Evolutionary conservation across 2,329 filamentous ascomycete species (phyloP), one percentile per base, ranked within the genome.

Genomic region (Emmonsiellopsis sp.): DNA sequence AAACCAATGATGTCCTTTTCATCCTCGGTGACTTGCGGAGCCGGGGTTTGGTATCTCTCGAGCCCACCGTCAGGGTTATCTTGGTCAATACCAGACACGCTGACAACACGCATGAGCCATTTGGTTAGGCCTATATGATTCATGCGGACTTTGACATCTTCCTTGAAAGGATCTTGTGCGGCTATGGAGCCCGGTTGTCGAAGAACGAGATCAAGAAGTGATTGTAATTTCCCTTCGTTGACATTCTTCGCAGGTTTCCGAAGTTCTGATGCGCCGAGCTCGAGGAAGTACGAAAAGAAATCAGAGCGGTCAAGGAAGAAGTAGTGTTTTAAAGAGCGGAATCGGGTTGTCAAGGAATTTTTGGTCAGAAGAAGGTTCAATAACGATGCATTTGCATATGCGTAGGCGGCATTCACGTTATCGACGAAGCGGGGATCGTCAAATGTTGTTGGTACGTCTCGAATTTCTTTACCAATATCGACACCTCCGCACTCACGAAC

Each of bases 271-370:
- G 87, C 79, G 52, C 89, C 85, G 16, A 98, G 83, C 66, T 98
- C 93, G 55, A 98, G 83, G 69, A 98, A 98, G 71, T 97, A 95
- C 2, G 90, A 90, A 70, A 98, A 97, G 75, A 95, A 98, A 69
- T 98, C 93, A 35, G 93, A 96, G 7, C 91, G 87, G 63, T 97
- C 92, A 57, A 98, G 84, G 77, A 98, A 98, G 76, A 97, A 98
- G 74, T 98, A 98, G 71, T 98, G 93, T 69, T 98, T 98, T 40
- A 98, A 77, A 11, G 92, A 97, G 45, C 86, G 83, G 54, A 98
- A 79, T 38, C 93, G 83, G 31, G 88, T 86, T 0, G 92, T 91
- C 5, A 98, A 80, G 10, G 88, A 88, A 66, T 98, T 93, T 6
- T 93, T 93, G 0, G 92, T 97, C 41, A 98, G 79, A 2, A 98